Evolutionary conservation across 2,329 filamentous ascomycete genomes (phyloP), one percentile per base, ranked within the genome.

Genomic region (Paramyrothecium sp.): DNA sequence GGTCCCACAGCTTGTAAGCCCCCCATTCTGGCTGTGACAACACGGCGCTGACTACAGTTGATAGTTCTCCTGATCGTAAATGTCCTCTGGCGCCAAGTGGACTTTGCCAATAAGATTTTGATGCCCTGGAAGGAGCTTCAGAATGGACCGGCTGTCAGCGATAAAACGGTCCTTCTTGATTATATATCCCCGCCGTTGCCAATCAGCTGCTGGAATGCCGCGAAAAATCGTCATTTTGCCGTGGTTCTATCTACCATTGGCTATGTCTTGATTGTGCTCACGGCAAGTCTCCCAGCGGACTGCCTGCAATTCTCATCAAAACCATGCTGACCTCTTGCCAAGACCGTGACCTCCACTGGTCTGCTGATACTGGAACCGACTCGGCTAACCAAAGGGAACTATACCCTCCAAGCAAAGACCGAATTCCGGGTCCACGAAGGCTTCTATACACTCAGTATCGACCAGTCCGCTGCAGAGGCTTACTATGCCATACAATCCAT

Each of bases 261-360:
- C 4, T 69, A 67, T 48, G 47, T 69, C 16, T 51, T 70, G 11
- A 61, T 71, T 13, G 62, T 70, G 16, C 51, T 66, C 17, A 65
- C 67, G 4, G 64, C 66, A 61, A 41, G 63, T 30, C 26, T 60
- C 49, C 13, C n/a, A n/a, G n/a, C n/a, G n/a, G n/a, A n/a, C n/a
- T n/a, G n/a, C n/a, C n/a, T n/a, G n/a, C n/a, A n/a, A n/a, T n/a
- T 16, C 46, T 17, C 46, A 11, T 20, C 46, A 11, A 20, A 11
- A 19, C 11, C 11, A 12, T n/a, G n/a, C n/a, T n/a, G n/a, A n/a
- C n/a, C n/a, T 8, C 33, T 3, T 11, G 22, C 33, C 54, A 22
- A 66, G 65, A 66, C 63, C 38, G 56, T 67, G 34, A 65, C 67
- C 46, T 68, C 66, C 19, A 72, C 69, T 0, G 68, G 69, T 53